A percentile compares a stretch with the other conserved stretches of the same genome.
phyloP scores from a whole-genome alignment of 129 eudicot genomes.

The Escallonia rubra region DNA sequence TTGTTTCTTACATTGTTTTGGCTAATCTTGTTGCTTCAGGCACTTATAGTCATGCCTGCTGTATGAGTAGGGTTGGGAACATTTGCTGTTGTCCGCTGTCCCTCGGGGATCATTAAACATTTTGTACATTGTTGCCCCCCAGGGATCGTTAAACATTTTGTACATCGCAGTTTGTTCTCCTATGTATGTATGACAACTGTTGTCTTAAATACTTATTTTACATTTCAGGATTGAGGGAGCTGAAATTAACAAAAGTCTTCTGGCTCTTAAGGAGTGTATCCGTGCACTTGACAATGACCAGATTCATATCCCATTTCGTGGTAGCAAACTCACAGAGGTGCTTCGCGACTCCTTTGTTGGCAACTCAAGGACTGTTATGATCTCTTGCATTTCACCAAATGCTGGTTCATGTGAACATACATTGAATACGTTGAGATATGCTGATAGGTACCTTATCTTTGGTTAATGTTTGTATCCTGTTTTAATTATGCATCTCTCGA shows the following conservation, averaged over 20 bases:
- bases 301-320: slow-evolving; percentile 94
- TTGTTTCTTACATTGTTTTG: too few relatives aligned
- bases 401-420: slow-evolving; percentile 95
- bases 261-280: slow-evolving; percentile 95
- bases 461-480: not conserved
- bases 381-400: slow-evolving; percentile 89
- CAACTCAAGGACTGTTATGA: slow-evolving; percentile 92
- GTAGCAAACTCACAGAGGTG: slow-evolving; percentile 96
- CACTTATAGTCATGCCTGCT: too few relatives aligned
- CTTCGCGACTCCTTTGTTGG: slow-evolving; percentile 96
- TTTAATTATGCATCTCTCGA: not conserved
- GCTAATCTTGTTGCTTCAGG: too few relatives aligned
- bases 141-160: not conserved
- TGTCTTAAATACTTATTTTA: not conserved
- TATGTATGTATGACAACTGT: too few relatives aligned
- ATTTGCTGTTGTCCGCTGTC: too few relatives aligned
- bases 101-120: not conserved
- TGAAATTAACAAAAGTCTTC: slow-evolving; percentile 90
- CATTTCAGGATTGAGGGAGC: slow-evolving; percentile 87
- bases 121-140: not conserved
- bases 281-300: slow-evolving; percentile 98
- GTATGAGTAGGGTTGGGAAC: too few relatives aligned
- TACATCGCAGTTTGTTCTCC: too few relatives aligned
- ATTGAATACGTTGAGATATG: slow-evolving; percentile 90
- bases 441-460: slow-evolving; percentile 53